Evolutionary conservation across 164 flowering plant genomes (phyloP).

Genomic region (Stephania yunnanensis): DNA sequence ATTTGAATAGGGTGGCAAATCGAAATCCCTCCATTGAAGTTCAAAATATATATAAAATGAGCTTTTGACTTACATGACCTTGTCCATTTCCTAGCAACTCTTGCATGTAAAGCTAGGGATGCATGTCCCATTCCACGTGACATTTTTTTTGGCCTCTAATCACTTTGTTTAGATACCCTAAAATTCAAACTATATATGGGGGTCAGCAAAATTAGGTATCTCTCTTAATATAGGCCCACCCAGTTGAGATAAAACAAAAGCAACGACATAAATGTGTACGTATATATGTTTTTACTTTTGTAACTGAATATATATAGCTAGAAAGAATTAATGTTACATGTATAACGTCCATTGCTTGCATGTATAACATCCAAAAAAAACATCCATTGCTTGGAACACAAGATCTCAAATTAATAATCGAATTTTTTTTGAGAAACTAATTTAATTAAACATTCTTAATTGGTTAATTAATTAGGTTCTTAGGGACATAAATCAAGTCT

Average conservation of each 20-base stretch:
- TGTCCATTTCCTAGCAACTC: background rate
- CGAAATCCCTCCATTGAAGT: background rate
- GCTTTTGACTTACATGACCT: background rate
- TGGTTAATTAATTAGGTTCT: background rate
- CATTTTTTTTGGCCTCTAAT: background rate
- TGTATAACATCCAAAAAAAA: background rate
- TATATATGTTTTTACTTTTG: too few species aligned
- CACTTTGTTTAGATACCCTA: background rate
- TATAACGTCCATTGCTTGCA: background rate
- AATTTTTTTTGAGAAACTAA: too few species aligned
- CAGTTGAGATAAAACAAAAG: background rate
- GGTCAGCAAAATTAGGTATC: background rate
- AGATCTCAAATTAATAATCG: background rate
- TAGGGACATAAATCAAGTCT: background rate
- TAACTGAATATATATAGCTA: too few species aligned
- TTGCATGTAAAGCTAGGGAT: background rate
- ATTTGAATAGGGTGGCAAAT: background rate
- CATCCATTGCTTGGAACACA: background rate
- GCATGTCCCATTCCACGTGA: background rate
- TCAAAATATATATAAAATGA: background rate
- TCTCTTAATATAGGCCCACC: background rate
- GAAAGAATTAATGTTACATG: too few species aligned
- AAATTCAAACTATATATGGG: background rate
- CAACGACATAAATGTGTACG: too few species aligned
- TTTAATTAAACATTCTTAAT: too few species aligned